Base-by-base conservation (phyloP, 1,139 yeast species). In the Yamadazyma blattariae region DNA sequence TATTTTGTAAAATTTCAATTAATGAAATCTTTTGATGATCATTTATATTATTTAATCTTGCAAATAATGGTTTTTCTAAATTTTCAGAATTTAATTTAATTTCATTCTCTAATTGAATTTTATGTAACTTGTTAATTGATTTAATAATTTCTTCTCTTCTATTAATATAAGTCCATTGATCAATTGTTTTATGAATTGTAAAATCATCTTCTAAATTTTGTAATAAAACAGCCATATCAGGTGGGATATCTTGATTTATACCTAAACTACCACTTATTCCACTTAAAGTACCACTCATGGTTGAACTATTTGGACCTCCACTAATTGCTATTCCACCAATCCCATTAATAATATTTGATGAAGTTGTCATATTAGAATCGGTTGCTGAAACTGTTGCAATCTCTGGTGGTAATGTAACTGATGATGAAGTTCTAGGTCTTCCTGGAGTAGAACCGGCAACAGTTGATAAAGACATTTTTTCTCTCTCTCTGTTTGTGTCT, bases 1-100 rank as follows among this genome's bases (percentile, higher is more conserved):
- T 64, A 39, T 79, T 79, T 27, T 90, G 69, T 42, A 92, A 64
- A 20, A 89, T 82, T 8, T 82, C 71, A 2, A 94, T 80, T 39
- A 92, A 63, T 85, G 38, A 74, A 64, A 39, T 29, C 27, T 36
- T 35, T 21, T 35, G 38, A 17, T 17, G 7, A 12, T 45, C 46
- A 17, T 21, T 16, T 4, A 36, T 25, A 25, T 36, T 33, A 19
- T 39, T 22, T 16, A 41, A 36, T 66, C 39, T 25, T 2, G 92
- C 90, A 41, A 75, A 71, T 18, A 84, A 56, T 0, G 92, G 90
- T 33, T 52, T 52, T 41, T 68, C 71, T 15, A 70, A 46, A 60
- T 67, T 63, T 57, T 77, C 36, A 62, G 72, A 62, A 37, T 64
- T 67, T 12, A 66, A 43, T 25, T 55, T 51, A 14, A 50, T 47